Percentiles rank a stretch among this genome's conserved stretches.
phyloP scores from a whole-genome alignment of 441 rosid species.

The Eugenia klotzschiana region DNA sequence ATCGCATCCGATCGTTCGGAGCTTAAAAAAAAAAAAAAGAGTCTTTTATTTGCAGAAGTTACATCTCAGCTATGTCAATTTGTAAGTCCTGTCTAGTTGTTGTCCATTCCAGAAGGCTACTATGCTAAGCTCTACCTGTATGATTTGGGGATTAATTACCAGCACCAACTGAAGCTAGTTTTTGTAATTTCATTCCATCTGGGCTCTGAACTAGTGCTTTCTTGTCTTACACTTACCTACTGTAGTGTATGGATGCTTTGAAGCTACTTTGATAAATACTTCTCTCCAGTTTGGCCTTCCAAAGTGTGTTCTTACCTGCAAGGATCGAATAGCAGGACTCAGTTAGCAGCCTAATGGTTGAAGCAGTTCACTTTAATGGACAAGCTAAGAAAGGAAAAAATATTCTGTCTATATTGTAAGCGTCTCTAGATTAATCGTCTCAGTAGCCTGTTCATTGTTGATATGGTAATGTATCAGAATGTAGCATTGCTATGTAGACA shows the following conservation, averaged over 20 bases:
- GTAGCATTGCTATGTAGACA: neutral
- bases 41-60: too few relatives aligned
- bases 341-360: neutral
- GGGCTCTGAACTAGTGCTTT: neutral
- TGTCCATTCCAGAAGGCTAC: neutral
- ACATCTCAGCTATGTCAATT: neutral
- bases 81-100: neutral
- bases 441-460: neutral
- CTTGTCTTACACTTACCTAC: slow-evolving; percentile 36
- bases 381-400: neutral
- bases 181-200: neutral
- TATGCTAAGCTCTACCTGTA: neutral
- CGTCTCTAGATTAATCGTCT: neutral
- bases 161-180: neutral
- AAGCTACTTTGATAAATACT: slow-evolving; percentile 64
- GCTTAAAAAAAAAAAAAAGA: neutral
- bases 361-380: neutral
- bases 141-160: neutral
- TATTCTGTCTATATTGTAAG: neutral
- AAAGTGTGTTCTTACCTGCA: slow-evolving; percentile 90
- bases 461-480: neutral
- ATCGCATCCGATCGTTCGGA: neutral
- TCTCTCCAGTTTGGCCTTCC: slow-evolving; percentile 95
- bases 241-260: slow-evolving; percentile 69
- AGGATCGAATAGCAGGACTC: neutral